Conservation (phyloP, 2,329 filamentous ascomycete species). For the Aspergillus chevalieri region DNA sequence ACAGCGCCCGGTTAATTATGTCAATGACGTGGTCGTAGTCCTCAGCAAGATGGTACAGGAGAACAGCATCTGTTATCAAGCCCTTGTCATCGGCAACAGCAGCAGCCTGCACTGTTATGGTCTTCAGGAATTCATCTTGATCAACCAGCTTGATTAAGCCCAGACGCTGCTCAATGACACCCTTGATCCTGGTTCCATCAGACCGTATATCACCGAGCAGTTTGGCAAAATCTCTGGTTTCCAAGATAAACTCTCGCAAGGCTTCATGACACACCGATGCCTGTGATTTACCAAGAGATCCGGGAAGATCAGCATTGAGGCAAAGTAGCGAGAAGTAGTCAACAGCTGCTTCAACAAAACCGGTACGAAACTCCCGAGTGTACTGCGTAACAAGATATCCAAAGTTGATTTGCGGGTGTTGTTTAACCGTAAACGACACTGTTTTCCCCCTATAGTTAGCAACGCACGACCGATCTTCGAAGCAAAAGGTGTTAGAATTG, state of each 20-base stretch:
- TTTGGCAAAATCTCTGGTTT: conserved; percentile 91
- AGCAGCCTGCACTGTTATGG: conserved; percentile 89
- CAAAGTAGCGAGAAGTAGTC: conserved; percentile 91
- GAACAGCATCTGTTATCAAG: conserved; percentile 83
- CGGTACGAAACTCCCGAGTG: conserved; percentile 89
- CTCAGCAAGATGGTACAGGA: conserved; percentile 88
- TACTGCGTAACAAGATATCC: conserved; percentile 91
- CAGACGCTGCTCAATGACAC: conserved; percentile 80
- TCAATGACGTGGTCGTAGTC: conserved; percentile 92
- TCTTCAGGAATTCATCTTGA: conserved; percentile 77
- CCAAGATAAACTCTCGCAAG: conserved; percentile 87
- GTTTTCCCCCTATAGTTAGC: conserved; percentile 13
- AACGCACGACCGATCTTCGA: conserved; percentile 1
- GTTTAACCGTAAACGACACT: conserved; percentile 51
- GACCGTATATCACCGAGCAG: conserved; percentile 84
- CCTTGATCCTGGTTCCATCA: conserved; percentile 78
- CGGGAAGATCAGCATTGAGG: conserved; percentile 76
- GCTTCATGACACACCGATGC: conserved; percentile 83
- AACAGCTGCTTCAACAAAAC: conserved; percentile 79
- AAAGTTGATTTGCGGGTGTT: conserved; percentile 79
- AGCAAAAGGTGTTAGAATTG: background rate
- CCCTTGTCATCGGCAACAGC: conserved; percentile 91
- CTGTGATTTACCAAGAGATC: conserved; percentile 68
- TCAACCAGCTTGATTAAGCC: conserved; percentile 72
- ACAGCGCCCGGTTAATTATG: conserved; percentile 83